Conservation (phyloP, 345 rosid genomes). For the Adansonia digitata region DNA sequence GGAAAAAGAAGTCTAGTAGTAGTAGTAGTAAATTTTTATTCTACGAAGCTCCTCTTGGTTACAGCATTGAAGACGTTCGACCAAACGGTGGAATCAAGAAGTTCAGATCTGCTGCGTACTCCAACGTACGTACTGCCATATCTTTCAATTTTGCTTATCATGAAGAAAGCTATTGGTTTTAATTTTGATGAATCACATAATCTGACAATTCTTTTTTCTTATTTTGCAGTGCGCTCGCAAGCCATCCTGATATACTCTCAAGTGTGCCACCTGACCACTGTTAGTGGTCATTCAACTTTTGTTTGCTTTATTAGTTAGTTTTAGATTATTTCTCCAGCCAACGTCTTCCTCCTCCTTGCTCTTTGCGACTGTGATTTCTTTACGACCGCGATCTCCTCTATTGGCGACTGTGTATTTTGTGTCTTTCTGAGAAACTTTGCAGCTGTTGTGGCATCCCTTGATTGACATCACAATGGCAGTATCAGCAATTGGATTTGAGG, state of each 20-base stretch:
- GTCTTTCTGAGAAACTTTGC: background rate
- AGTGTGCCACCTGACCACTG: slow-evolving; percentile 26
- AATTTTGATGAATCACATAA: background rate
- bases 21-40: slow-evolving; percentile 48
- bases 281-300: slow-evolving; percentile 24
- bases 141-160: background rate
- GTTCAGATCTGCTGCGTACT: slow-evolving; percentile 90
- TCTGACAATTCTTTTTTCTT: slow-evolving; percentile 1
- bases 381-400: background rate
- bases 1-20: slow-evolving; percentile 66
- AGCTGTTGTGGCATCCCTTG: background rate
- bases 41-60: slow-evolving; percentile 93
- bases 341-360: slow-evolving; percentile 20
- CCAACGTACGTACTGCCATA: slow-evolving; percentile 48
- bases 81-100: slow-evolving; percentile 91
- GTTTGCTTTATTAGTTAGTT: slow-evolving; percentile 17
- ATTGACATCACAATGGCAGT: slow-evolving; percentile 35
- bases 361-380: slow-evolving; percentile 17
- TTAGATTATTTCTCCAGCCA: slow-evolving; percentile 7
- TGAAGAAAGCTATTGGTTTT: background rate
- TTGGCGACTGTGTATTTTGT: slow-evolving; percentile 8
- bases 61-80: slow-evolving; percentile 87
- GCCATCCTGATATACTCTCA: slow-evolving; percentile 51
- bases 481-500: slow-evolving; percentile 88
- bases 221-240: slow-evolving; percentile 58